Evolutionary conservation across 208 protist species (phyloP), one percentile per base, ranked within the genome.

Genomic region (Acanthamoeba triangularis): DNA sequence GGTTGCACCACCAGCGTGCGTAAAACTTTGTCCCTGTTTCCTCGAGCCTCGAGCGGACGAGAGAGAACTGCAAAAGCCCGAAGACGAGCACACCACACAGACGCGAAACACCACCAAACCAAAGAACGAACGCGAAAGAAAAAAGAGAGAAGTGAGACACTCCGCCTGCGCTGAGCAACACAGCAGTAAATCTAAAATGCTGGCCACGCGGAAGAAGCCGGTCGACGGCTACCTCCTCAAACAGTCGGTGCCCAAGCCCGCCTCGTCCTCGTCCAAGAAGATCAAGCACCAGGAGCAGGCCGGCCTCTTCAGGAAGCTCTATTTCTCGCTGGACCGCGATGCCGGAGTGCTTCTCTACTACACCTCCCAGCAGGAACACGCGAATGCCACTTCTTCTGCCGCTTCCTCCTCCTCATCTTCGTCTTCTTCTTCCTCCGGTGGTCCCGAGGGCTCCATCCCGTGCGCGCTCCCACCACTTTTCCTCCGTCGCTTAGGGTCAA

Each of bases 221-320:
- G 76, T 85, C 13, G 76, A 85, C 7, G 76, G 76, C 76, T 85
- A 85, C 76, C 44, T 85, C 16, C 76, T 85, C 35, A 85, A 59
- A 25, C 76, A 85, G 76, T 85, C 74, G 8, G 56, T 61, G 56
- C 16, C 74, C 74, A 84, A 52, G 16, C 33, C 18, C 14, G 11
- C 35, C 69, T n/a, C 61, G 7, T 67, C 61, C 18, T n/a, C 28
- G 13, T 35, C 37, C 14, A 85, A 85, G 76, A 49, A 35, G 76
- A 28, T 1, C 28, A 85, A 85, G 44, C 28, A 67, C 7, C 61
- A 67, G 52, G 69, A 35, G 69, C 61, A 85, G 44, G 69, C n/a
- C 23, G 69, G 69, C 69, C 25, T 59, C 44, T 85, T 85, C 44
- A 49, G 54, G 76, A 85, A 85, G 47, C 44, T 85, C 41, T 85